Evolutionary conservation across 2,329 filamentous ascomycete genomes (phyloP).

Genomic region (Thermomyces lanuginosus): DNA sequence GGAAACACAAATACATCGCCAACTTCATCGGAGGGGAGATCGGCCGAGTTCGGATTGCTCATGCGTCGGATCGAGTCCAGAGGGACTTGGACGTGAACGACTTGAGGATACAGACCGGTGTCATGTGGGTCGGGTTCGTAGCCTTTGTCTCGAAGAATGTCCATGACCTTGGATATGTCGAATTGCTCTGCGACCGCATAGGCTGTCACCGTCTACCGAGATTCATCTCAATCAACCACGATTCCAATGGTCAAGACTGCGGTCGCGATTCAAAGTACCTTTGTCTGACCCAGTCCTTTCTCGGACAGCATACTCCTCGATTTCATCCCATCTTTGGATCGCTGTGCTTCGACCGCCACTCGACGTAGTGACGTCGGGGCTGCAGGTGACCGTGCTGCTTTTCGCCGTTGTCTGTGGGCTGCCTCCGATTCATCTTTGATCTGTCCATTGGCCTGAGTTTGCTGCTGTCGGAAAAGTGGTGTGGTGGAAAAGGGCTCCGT

Average conservation of each 20-base stretch:
- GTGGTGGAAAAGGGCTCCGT: conserved; percentile 54
- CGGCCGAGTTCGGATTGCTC: conserved; percentile 23
- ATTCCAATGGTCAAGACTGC: too few relatives aligned
- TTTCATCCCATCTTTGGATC: conserved; percentile 37
- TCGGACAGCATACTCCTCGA: conserved; percentile 26
- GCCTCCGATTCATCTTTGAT: neutral
- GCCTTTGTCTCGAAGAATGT: conserved; percentile 41
- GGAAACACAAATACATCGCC: conserved; percentile 94
- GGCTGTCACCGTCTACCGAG: conserved; percentile 42
- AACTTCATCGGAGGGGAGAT: conserved; percentile 30
- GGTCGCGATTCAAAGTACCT: conserved; percentile 11
- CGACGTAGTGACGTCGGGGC: conserved; percentile 63
- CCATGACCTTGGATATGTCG: conserved; percentile 41
- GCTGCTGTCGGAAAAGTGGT: conserved; percentile 33
- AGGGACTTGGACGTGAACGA: conserved; percentile 42
- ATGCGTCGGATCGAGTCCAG: conserved; percentile 30
- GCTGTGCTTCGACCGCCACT: conserved; percentile 73
- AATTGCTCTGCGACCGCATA: conserved; percentile 55
- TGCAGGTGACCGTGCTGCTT: conserved; percentile 34
- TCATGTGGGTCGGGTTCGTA: conserved; percentile 46
- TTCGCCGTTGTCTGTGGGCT: conserved; percentile 29
- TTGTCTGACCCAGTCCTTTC: conserved; percentile 21
- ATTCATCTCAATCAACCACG: too few relatives aligned
- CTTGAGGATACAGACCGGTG: conserved; percentile 48
- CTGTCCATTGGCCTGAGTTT: conserved; percentile 8